Evolutionary conservation across 192 early-diverging fungal genomes (phyloP).

Genomic region (Umbelopsis ramanniana): DNA sequence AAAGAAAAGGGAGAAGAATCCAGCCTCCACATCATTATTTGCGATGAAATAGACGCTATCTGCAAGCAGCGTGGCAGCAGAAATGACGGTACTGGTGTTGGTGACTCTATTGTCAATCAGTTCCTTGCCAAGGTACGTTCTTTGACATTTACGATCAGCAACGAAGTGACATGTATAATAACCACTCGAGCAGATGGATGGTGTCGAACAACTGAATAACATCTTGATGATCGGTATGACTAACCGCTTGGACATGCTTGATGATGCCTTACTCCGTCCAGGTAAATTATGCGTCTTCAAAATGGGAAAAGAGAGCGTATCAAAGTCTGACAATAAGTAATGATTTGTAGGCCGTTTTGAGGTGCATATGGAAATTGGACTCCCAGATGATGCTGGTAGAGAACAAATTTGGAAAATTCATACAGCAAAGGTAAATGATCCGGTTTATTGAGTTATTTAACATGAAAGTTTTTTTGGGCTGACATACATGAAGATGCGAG

Average conservation of each 20-base stretch:
- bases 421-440: conserved; percentile 68
- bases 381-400: conserved; percentile 93
- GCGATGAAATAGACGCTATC: conserved; percentile 98
- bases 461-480: not conserved
- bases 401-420: conserved; percentile 96
- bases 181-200: conserved; percentile 76
- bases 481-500: conserved; percentile 61
- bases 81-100: conserved; percentile 92
- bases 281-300: conserved; percentile 46
- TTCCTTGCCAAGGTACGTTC: conserved; percentile 79
- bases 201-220: conserved; percentile 98
- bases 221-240: conserved; percentile 99
- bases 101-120: conserved; percentile 98
- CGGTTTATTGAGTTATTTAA: not conserved
- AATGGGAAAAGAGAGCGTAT: not conserved
- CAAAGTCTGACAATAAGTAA: not conserved
- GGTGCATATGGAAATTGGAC: conserved; percentile 94
- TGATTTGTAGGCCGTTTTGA: conserved; percentile 73
- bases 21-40: conserved; percentile 95
- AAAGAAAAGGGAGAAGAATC: conserved; percentile 90
- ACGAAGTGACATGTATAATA: not conserved
- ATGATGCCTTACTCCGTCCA: conserved; percentile 95
- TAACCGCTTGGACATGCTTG: conserved; percentile 96
- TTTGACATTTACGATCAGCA: not conserved
- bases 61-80: conserved; percentile 96